These are phyloP conservation scores for Rhizopogon vinicolor DNA, from an alignment of 768 basidiomycete genomes.

Conservation along the genomic window DNA sequence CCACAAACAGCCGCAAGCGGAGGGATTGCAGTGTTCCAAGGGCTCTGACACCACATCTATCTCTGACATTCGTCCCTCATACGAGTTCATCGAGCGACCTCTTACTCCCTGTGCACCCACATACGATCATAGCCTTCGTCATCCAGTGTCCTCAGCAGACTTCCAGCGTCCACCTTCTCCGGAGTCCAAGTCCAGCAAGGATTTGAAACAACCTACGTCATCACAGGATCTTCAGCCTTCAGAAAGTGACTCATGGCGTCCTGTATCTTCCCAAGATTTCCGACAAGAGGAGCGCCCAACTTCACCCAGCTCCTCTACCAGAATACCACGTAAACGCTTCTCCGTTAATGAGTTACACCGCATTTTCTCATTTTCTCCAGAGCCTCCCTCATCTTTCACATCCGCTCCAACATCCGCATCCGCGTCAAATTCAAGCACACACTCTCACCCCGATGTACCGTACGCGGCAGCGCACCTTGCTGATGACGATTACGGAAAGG, in stretches of 20 bases:
- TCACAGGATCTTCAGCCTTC: background rate
- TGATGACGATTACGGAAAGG: constrained; percentile 13
- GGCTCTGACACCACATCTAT: constrained; percentile 23
- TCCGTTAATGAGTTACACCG: constrained; percentile 34
- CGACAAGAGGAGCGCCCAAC: constrained; percentile 15
- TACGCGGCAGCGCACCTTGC: constrained; percentile 11
- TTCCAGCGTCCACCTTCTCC: background rate
- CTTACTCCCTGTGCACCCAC: constrained; percentile 11
- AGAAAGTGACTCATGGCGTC: background rate
- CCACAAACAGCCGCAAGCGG: constrained; percentile 16
- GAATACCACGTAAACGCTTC: constrained; percentile 24
- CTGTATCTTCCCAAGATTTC: constrained; percentile 8
- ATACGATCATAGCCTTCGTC: constrained; percentile 9
- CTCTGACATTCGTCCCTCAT: constrained; percentile 7
- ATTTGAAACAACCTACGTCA: background rate
- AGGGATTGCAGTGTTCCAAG: constrained; percentile 13
- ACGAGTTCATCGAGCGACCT: constrained; percentile 6
- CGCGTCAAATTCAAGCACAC: constrained; percentile 5
- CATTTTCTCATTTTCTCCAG: constrained; percentile 23
- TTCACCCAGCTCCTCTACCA: constrained; percentile 32
- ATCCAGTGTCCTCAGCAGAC: constrained; percentile 4
- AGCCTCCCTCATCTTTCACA: constrained; percentile 1
- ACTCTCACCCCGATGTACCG: constrained; percentile 11
- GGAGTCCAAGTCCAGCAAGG: background rate
- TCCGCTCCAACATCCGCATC: constrained; percentile 11